Conservation (phyloP, 129 eudicot genomes). For the Chrysanthemum seticuspe region DNA sequence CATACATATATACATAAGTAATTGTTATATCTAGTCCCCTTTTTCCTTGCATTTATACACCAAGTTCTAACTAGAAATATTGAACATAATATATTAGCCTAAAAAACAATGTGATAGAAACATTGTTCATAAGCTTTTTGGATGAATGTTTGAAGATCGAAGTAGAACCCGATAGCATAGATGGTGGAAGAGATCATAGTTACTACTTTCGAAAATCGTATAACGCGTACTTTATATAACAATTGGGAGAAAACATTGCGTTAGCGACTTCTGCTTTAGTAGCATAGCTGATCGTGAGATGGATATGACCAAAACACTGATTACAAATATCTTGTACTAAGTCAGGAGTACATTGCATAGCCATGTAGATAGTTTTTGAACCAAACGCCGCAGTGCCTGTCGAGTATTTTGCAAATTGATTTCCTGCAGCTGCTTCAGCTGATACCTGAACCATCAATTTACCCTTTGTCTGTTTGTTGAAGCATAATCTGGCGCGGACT, state of each 20-base stretch:
- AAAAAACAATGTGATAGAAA: no score
- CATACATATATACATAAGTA: no score
- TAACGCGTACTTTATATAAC: conserved; percentile 22
- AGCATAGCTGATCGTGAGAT: no score
- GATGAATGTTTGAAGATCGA: no score
- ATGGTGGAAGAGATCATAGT: no score
- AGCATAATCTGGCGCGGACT: no score
- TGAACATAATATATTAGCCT: no score
- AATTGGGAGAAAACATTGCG: conserved; percentile 31
- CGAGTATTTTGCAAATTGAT: conserved; percentile 19
- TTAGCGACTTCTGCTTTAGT: conserved; percentile 17
- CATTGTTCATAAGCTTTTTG: no score
- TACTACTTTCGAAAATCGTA: neutral
- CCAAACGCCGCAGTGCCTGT: neutral
- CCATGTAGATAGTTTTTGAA: conserved; percentile 14
- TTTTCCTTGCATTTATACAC: no score
- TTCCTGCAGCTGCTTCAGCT: conserved; percentile 25
- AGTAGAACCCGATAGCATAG: no score
- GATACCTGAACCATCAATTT: neutral
- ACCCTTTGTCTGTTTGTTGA: neutral
- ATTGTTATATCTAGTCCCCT: no score
- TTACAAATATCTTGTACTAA: conserved; percentile 18
- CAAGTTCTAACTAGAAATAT: no score
- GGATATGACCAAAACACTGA: neutral
- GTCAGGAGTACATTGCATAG: conserved; percentile 43